A percentile compares a stretch with the other conserved stretches of the same genome.
Evolutionary conservation across 345 rosid genomes (phyloP).

Genomic region (Heritiera fomes): DNA sequence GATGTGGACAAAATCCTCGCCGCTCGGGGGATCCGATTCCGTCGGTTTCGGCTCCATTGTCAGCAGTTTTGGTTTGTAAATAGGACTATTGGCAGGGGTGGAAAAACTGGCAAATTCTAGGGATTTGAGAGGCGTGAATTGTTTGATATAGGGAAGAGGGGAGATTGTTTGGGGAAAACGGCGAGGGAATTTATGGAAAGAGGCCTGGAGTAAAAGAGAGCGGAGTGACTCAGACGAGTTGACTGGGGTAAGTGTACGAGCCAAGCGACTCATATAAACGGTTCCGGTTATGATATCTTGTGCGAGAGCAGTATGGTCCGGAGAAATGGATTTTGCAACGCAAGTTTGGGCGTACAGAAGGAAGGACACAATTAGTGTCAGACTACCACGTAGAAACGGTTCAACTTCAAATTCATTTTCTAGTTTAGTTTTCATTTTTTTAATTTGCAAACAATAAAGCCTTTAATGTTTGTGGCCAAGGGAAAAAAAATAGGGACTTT

Average conservation of each 20-base stretch:
- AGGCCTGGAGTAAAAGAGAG: background rate
- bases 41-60: constrained; percentile 47
- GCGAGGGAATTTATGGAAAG: background rate
- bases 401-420: no score
- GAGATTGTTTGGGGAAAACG: background rate
- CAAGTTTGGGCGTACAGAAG: background rate
- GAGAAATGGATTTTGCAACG: background rate
- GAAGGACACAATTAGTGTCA: no score
- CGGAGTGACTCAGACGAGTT: constrained; percentile 29
- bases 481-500: no score
- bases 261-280: constrained; percentile 36
- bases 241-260: constrained; percentile 29
- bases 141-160: background rate
- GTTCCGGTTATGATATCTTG: background rate
- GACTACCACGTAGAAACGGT: no score
- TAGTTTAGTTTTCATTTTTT: no score
- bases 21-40: constrained; percentile 35
- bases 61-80: constrained; percentile 16
- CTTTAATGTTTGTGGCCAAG: no score
- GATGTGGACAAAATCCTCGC: constrained; percentile 77
- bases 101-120: constrained; percentile 14
- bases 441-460: no score
- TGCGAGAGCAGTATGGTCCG: background rate
- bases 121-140: constrained; percentile 8
- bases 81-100: constrained; percentile 8